Evolutionary conservation across 352 stramenopile genomes (phyloP).

Genomic region (Globisporangium rhizosaccharum): DNA sequence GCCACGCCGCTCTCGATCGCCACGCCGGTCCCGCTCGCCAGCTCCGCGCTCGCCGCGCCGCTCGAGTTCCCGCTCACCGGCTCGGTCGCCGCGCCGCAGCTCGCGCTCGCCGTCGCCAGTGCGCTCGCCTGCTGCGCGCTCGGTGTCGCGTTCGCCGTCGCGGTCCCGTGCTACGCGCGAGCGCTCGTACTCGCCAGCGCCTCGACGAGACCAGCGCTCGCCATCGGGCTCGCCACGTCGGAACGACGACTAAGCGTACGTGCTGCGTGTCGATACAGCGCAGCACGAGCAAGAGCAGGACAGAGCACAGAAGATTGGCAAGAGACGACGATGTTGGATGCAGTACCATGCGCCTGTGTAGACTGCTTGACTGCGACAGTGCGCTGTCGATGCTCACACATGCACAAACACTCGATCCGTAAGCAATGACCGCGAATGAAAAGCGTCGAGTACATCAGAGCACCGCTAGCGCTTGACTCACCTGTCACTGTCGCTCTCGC

Average conservation of each 20-base stretch:
- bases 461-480: too few relatives aligned
- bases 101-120: slow-evolving; percentile 26
- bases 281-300: too few relatives aligned
- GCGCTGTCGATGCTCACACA: too few relatives aligned
- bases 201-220: slow-evolving; percentile 43
- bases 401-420: too few relatives aligned
- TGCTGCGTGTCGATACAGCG: too few relatives aligned
- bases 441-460: too few relatives aligned
- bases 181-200: slow-evolving; percentile 37
- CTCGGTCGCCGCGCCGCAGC: slow-evolving; percentile 21
- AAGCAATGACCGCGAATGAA: too few relatives aligned
- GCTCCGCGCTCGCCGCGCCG: slow-evolving; percentile 18
- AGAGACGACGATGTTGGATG: too few relatives aligned
- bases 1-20: slow-evolving; percentile 16
- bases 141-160: slow-evolving; percentile 24
- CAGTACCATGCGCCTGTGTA: too few relatives aligned
- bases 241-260: slow-evolving; percentile 17
- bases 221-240: slow-evolving; percentile 47
- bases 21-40: slow-evolving; percentile 21
- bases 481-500: too few relatives aligned
- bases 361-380: too few relatives aligned
- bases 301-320: too few relatives aligned
- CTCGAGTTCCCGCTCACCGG: slow-evolving; percentile 20
- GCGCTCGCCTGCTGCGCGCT: slow-evolving; percentile 26
- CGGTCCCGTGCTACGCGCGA: slow-evolving; percentile 24